Percentiles rank a stretch among this genome's conserved stretches.
Conservation (phyloP, 73 alveolate genomes). For the Paramecium tetraurelia region DNA sequence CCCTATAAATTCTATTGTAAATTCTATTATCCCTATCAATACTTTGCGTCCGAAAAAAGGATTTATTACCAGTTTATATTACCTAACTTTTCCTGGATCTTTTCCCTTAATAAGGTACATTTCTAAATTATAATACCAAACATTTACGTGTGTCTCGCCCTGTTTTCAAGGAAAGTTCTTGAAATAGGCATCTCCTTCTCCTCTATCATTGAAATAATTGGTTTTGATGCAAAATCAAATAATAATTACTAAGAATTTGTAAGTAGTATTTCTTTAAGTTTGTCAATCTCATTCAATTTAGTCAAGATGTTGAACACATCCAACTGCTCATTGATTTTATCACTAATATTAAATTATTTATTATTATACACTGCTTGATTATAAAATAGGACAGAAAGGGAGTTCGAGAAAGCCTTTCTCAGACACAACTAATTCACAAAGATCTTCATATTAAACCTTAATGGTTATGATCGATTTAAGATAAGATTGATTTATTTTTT, state of each 20-base stretch:
- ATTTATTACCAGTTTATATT: background rate
- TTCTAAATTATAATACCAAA: background rate
- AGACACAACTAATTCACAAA: background rate
- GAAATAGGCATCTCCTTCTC: background rate
- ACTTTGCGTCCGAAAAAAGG: background rate
- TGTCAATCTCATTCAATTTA: slow-evolving; percentile 1
- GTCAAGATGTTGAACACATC: background rate
- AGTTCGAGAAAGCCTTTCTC: background rate
- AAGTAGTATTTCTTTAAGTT: background rate
- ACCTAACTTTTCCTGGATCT: background rate
- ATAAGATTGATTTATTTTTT: background rate
- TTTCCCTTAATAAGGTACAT: background rate
- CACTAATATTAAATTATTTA: background rate
- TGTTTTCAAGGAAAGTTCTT: background rate
- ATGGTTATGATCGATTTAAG: background rate
- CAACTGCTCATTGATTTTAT: background rate
- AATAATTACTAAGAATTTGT: background rate
- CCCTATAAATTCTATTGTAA: background rate
- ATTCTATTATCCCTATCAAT: background rate
- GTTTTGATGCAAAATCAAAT: slow-evolving; percentile 31
- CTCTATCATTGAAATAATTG: background rate
- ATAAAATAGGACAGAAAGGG: background rate
- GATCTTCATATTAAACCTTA: background rate
- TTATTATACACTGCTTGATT: background rate
- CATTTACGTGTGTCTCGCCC: background rate